phyloP scores from a whole-genome alignment of 768 basidiomycete genomes.

The Paxillus involutus region DNA sequence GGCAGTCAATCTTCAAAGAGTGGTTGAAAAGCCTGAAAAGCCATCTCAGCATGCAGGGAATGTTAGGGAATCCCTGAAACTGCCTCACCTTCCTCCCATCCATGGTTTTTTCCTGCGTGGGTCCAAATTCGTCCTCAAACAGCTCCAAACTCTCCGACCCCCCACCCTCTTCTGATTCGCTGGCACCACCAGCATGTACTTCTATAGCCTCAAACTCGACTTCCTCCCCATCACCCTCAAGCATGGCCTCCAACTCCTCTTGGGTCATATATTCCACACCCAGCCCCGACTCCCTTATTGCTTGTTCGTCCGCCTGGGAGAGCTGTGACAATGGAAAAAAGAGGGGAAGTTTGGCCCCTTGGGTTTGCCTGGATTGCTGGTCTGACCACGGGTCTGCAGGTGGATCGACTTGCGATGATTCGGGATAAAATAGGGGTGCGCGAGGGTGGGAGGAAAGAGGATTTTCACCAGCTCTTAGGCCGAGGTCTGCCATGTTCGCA shows the following conservation, averaged over 20 bases:
- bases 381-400: slow-evolving; percentile 1
- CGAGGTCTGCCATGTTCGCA: background rate
- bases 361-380: slow-evolving; percentile 6
- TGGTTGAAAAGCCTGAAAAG: slow-evolving; percentile 28
- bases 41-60: background rate
- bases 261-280: slow-evolving; percentile 66
- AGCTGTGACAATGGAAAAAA: slow-evolving; percentile 60
- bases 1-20: slow-evolving; percentile 31
- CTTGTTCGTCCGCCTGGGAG: slow-evolving; percentile 52
- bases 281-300: slow-evolving; percentile 59
- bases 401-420: slow-evolving; percentile 19
- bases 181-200: background rate
- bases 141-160: slow-evolving; percentile 26
- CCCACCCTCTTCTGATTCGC: slow-evolving; percentile 7
- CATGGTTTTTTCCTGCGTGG: slow-evolving; percentile 27
- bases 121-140: slow-evolving; percentile 33
- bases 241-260: slow-evolving; percentile 53
- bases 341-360: slow-evolving; percentile 24
- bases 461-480: slow-evolving; percentile 2
- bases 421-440: slow-evolving; percentile 25
- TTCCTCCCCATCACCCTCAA: slow-evolving; percentile 35
- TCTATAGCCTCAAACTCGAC: slow-evolving; percentile 22
- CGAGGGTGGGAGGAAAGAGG: slow-evolving; percentile 1
- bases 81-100: slow-evolving; percentile 26
- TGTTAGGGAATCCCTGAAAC: background rate